phyloP scores from a whole-genome alignment of 345 rosid species.

The Draba incana region DNA sequence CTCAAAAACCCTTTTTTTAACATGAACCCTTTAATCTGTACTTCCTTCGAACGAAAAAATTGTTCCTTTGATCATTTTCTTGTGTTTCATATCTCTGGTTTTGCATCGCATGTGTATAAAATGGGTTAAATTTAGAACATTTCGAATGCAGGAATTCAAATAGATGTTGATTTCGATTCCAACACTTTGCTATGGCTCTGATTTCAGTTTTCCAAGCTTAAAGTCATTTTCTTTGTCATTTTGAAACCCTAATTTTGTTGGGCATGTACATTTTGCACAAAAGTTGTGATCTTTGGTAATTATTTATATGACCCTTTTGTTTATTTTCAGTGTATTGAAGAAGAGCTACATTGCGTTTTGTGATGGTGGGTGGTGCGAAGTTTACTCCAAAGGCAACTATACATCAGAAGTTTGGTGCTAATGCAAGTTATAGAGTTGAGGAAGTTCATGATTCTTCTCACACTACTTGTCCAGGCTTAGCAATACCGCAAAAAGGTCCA shows the following conservation, averaged over 20 bases:
- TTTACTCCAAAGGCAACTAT: slow-evolving; percentile 83
- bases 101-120: too few species aligned
- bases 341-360: slow-evolving; percentile 36
- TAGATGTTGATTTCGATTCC: neutral
- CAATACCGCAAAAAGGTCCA: slow-evolving; percentile 76
- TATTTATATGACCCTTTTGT: slow-evolving; percentile 17
- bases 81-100: slow-evolving; percentile 10
- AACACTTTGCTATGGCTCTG: slow-evolving; percentile 5
- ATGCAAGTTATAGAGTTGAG: slow-evolving; percentile 64
- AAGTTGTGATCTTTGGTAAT: slow-evolving; percentile 19
- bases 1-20: neutral
- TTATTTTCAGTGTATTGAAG: slow-evolving; percentile 23
- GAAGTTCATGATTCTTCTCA: slow-evolving; percentile 67
- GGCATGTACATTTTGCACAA: slow-evolving; percentile 18
- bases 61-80: slow-evolving; percentile 6
- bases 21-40: neutral
- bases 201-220: neutral
- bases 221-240: neutral
- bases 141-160: slow-evolving; percentile 8
- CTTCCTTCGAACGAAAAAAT: slow-evolving; percentile 19
- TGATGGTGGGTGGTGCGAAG: slow-evolving; percentile 47
- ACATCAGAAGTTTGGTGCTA: slow-evolving; percentile 68
- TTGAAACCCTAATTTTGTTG: neutral
- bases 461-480: slow-evolving; percentile 84
- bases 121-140: neutral